Evolutionary conservation across 1,139 yeast genomes (phyloP), one percentile per base, ranked within the genome.

Genomic region (Debaryomycetaceae sp.): DNA sequence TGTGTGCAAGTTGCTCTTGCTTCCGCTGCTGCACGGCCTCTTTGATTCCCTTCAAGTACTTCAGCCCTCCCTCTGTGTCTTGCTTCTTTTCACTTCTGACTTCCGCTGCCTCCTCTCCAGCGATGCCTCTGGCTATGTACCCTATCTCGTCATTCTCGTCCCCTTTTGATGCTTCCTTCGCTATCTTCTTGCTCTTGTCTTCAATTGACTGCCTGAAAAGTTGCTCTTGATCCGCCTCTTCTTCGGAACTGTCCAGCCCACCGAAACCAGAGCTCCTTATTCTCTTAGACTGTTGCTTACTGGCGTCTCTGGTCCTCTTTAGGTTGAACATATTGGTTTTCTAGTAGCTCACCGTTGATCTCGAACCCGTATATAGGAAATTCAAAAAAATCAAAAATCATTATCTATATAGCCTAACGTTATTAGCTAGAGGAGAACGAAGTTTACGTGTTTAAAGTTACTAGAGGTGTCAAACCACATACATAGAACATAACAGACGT

Each of bases 1-100:
- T 43, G 45, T 34, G 50, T 41, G 41, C 31, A 24, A 42, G 27
- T 23, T 45, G 50, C 22, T 51, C 54, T 17, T 42, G 43, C 27
- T 45, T 44, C 37, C 55, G 38, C 31, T 37, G 31, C 35, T 39
- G 40, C 36, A 43, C 49, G 6, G 54, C 45, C 8, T 46, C 47
- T 7, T 47, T 34, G 23, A 48, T 41, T n/a, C 44, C 48, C 5
- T 40, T 37, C 42, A 51, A 41, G 36, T 50, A 47, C 36, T 38
- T 46, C 45, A 44, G 48, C 1, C 38, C 45, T 27, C 34, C 39
- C 5, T 14, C 29, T 24, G 22, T 17, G 8, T 11, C 38, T n/a
- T 14, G 37, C 6, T 13, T 14, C 9, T 33, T 31, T 20, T 13
- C 13, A 14, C 23, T 44, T 24, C 22, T 40, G 5, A 37, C 31